Base-by-base conservation (phyloP, 73 alveolate genomes). In the Paramecium bursaria region DNA sequence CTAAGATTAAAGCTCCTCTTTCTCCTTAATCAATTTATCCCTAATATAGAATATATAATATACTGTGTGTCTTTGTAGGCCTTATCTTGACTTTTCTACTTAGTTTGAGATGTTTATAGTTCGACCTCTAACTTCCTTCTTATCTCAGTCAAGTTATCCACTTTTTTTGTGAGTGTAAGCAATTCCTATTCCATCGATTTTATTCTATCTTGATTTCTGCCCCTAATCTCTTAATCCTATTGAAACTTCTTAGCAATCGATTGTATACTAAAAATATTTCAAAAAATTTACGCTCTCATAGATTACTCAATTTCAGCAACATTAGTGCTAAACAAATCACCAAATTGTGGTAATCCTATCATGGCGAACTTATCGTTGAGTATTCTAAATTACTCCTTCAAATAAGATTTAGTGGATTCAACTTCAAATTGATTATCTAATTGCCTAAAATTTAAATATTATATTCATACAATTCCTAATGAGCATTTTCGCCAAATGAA, bases 341-440 rank as follows among this genome's bases (percentile, higher is more conserved):
- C 82, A 0, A 67, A 15, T 25, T 22, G 29, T 15, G 82, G 82
- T 39, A 39, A 67, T 11, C 82, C 82, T 57, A 67, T 67, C 82
- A 67, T 67, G 2, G 44, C 27, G 5, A 67, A 21, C 35, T 67
- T 67, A n/a, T 67, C 82, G 11, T 21, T 67, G 0, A 67, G 7
- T n/a, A 21, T 42, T 67, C 44, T 67, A 4, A 67, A 25, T 67
- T 67, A 26, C 5, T 31, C 44, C 44, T 67, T 21, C 11, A 67
- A 21, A 35, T 21, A 42, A 67, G 33, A 53, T 67, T 19, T 67
- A 13, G 33, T 67, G 3, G 33, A 67, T 14, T 67, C 82, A 42
- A 39, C 82, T 39, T 67, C 82, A 67, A 67, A 67, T 10, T 67
- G 33, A 25, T 42, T 30, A 31, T 67, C 82, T 5, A 35, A n/a